Percentiles rank a stretch among this genome's conserved stretches.
These are phyloP conservation scores for Remersonia thermophila DNA, from an alignment of 2,329 filamentous ascomycete genomes.

Conservation along the genomic window DNA sequence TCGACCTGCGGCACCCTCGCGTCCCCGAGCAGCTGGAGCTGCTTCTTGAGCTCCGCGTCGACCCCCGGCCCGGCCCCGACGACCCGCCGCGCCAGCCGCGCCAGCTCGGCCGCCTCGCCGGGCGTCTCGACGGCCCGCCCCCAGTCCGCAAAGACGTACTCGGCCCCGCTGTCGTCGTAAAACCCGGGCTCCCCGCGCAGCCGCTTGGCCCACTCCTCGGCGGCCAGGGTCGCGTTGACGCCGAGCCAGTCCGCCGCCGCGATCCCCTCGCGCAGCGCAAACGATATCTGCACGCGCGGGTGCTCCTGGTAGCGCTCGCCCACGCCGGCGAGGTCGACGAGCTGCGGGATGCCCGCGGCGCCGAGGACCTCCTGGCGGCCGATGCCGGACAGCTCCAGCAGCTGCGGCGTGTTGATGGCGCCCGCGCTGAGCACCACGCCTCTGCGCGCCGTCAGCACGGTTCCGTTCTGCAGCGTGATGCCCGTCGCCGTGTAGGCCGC, in stretches of 20 bases:
- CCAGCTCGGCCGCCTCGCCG: slow-evolving; percentile 18
- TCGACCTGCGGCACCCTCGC: slow-evolving; percentile 28
- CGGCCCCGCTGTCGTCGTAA: slow-evolving; percentile 29
- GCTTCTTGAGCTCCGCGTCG: slow-evolving; percentile 24
- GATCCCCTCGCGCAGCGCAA: slow-evolving; percentile 20
- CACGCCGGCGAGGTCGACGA: slow-evolving; percentile 44
- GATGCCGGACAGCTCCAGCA: slow-evolving; percentile 46
- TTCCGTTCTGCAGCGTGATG: slow-evolving; percentile 18
- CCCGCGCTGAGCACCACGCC: slow-evolving; percentile 34
- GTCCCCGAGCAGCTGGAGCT: slow-evolving; percentile 28
- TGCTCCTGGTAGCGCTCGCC: slow-evolving; percentile 32
- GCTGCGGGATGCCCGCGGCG: slow-evolving; percentile 32
- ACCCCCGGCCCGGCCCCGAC: slow-evolving; percentile 15
- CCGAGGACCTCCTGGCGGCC: slow-evolving; percentile 36
- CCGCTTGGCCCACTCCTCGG: slow-evolving; percentile 28
- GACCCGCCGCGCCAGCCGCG: slow-evolving; percentile 23
- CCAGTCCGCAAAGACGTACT: slow-evolving; percentile 32
- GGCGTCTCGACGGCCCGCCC: slow-evolving; percentile 21
- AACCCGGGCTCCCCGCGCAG: slow-evolving; percentile 21
- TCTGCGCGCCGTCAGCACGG: slow-evolving; percentile 17
- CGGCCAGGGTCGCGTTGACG: slow-evolving; percentile 22
- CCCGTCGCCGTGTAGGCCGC: slow-evolving; percentile 8
- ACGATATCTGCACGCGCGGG: slow-evolving; percentile 12
- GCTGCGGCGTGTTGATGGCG: slow-evolving; percentile 41
- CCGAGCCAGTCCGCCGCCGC: slow-evolving; percentile 22